Percentiles rank a stretch among this genome's conserved stretches.
Conservation (phyloP, 495 filamentous ascomycete species). For the Lentithecium fluviatile region DNA sequence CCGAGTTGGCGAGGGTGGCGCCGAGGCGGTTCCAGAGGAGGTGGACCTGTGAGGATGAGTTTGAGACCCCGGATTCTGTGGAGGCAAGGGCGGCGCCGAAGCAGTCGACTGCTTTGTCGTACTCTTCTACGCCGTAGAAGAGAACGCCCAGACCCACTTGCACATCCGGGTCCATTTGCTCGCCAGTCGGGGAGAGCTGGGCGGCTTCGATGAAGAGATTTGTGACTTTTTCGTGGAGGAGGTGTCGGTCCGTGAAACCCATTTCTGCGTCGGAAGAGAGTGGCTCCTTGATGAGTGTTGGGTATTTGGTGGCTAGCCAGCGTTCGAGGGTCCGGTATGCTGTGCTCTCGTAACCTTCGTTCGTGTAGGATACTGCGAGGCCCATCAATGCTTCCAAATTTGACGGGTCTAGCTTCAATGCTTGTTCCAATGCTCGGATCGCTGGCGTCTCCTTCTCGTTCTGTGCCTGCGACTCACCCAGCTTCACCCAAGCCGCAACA, state of each 20-base stretch:
- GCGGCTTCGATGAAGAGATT: conserved; percentile 88
- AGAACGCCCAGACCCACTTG: conserved; percentile 96
- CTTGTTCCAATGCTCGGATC: conserved; percentile 95
- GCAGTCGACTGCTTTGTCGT: conserved; percentile 98
- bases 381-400: conserved; percentile 92
- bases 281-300: conserved; percentile 64
- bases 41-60: conserved; percentile 75
- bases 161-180: conserved; percentile 94
- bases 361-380: conserved; percentile 95
- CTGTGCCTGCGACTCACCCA: conserved; percentile 90
- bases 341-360: conserved; percentile 95
- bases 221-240: conserved; percentile 86
- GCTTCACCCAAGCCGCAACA: conserved; percentile 86
- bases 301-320: conserved; percentile 93
- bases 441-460: conserved; percentile 98
- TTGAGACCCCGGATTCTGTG: conserved; percentile 73
- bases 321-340: conserved; percentile 96
- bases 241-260: conserved; percentile 87
- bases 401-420: conserved; percentile 78
- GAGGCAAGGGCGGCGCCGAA: conserved; percentile 85
- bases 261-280: conserved; percentile 70
- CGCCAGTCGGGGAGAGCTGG: conserved; percentile 81
- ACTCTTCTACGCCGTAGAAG: conserved; percentile 96
- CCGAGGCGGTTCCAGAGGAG: conserved; percentile 98
- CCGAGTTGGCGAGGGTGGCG: conserved; percentile 92